Evolutionary conservation across 2,329 filamentous ascomycete species (phyloP), one percentile per base, ranked within the genome.

Genomic region (Chrysoporthe puriensis): DNA sequence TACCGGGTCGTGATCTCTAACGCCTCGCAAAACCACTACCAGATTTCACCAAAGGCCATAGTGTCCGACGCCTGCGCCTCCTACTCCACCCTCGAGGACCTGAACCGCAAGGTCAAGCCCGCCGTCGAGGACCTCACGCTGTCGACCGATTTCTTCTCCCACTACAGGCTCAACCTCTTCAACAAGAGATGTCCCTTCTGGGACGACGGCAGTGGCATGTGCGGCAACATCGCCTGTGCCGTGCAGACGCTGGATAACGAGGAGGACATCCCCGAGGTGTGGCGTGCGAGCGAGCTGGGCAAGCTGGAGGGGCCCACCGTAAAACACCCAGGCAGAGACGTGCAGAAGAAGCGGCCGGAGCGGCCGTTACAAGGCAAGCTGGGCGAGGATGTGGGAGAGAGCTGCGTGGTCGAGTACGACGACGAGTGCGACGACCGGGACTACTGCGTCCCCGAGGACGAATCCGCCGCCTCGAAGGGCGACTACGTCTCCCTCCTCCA

Each of bases 391-490:
- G 95, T 97, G 0, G 94, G 93, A 63, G 96, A 99, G 82, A 97
- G 93, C 78, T 99, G 96, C 77, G 94, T 99, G 58, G 90, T 98
- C 21, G 96, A 99, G 81, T 97, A 97, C 76, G 95, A 98, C 75
- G 95, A 97, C 75, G 95, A 97, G 79, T 97, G 94, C 79, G 95
- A 98, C 80, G 92, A 97, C 73, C 88, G 96, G 72, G 96, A 99
- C 77, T 99, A 98, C 79, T 99, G 96, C 79, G 88, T 98, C 4
- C 93, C 94, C 0, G 96, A 99, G 74, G 96, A 99, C 76, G 94
- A 98, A 81, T 92, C 92, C 74, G 89, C 91, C 7, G 85, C 86
- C 62, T 91, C 87, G 11, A 97, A 97, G 79, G 96, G 96, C 52
- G 96, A 98, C 83, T 99, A 99, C 77, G 96, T 99, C 74, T 97